Evolutionary conservation across 1,139 yeast genomes (phyloP), one percentile per base, ranked within the genome.

Genomic region (Taphrina sp.): DNA sequence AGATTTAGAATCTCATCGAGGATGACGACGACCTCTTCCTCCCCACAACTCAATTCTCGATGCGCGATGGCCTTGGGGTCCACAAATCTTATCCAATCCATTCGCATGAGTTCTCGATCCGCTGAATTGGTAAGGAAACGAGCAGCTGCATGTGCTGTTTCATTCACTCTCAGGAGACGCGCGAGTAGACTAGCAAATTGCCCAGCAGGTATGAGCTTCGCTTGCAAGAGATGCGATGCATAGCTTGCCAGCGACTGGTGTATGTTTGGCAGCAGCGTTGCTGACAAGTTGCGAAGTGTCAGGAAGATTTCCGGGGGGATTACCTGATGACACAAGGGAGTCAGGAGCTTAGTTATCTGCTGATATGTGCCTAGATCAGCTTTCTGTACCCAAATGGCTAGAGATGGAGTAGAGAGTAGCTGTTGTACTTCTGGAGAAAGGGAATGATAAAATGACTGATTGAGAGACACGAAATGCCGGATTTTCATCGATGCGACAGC

Each of bases 351-450:
- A 17, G 82, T 74, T 74, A 85, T 70, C 56, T 70, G 71, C 59
- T 76, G 78, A 69, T 83, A 85, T 70, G 83, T 77, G 10, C 77
- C 70, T 62, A 77, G 65, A 67, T 89, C 96, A 65, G 89, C 84
- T 43, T 76, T 71, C 47, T 75, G 66, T 16, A 85, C 76, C 95
- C 95, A 86, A 16, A 76, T 76, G 5, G 74, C 66, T 5, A 82
- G 66, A 3, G 70, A 66, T n/a, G 78, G 78, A 8, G 77, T 71
- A 12, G 74, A 72, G 63, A 83, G 78, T 17, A 87, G 70, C 61
- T 78, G 79, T 64, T 78, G 78, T 34, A 83, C 85, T 1, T 88
- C 87, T 0, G 80, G 74, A 0, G 92, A 80, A 55, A 86, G 73
- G 0, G 81, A 75, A 8, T 82, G 75, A 53, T 77, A 76, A 67